A percentile compares a stretch with the other conserved stretches of the same genome.
Conservation (phyloP, 352 stramenopile genomes). For the Thalassiosira ordinaria region DNA sequence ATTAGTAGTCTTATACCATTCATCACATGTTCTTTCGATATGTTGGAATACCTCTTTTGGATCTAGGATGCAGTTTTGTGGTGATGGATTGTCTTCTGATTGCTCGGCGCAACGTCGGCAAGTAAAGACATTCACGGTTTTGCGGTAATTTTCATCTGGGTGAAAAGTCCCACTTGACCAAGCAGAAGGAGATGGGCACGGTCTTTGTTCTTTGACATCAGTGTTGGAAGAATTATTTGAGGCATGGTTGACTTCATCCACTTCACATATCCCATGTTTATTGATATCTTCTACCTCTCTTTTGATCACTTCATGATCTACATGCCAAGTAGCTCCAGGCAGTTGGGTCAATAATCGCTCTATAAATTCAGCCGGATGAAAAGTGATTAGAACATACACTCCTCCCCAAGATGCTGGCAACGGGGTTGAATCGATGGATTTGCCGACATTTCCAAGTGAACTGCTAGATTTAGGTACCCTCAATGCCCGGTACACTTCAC, state of each 20-base stretch:
- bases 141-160: constrained; percentile 57
- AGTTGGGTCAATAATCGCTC: constrained; percentile 58
- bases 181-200: constrained; percentile 8
- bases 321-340: constrained; percentile 68
- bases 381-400: constrained; percentile 76
- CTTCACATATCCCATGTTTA: background rate
- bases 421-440: background rate
- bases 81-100: constrained; percentile 2
- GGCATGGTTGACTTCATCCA: constrained; percentile 2
- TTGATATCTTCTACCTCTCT: constrained; percentile 69
- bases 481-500: constrained; percentile 68
- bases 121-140: constrained; percentile 60
- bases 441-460: too few species aligned
- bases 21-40: constrained; percentile 65
- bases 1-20: constrained; percentile 69
- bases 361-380: constrained; percentile 72
- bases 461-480: constrained; percentile 12
- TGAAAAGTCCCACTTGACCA: constrained; percentile 59
- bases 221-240: constrained; percentile 1
- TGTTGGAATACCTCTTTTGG: constrained; percentile 54
- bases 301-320: constrained; percentile 62
- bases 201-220: background rate
- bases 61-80: constrained; percentile 39
- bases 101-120: constrained; percentile 15
- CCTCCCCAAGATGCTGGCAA: too few species aligned